A percentile compares a stretch with the other conserved stretches of the same genome.
Conservation (phyloP, 306 rosid genomes). For the Casuarina cunninghamiana region DNA sequence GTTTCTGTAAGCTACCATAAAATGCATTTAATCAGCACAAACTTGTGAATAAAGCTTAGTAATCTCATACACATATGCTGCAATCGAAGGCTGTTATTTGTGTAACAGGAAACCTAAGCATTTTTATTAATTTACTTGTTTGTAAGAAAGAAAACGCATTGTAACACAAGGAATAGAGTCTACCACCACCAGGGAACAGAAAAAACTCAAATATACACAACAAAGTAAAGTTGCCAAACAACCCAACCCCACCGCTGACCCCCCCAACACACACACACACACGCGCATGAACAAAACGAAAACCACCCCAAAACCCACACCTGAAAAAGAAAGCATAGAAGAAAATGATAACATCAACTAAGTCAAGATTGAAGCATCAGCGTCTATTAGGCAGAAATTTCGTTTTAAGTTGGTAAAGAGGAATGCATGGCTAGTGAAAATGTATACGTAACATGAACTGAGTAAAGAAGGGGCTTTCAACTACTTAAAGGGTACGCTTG, state of each 20-base stretch:
- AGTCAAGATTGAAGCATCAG: not conserved
- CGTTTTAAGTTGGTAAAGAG: not conserved
- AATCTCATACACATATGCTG: constrained; percentile 7
- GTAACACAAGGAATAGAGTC: not conserved
- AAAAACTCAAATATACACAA: not conserved
- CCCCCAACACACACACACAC: no score
- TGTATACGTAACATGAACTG: not conserved
- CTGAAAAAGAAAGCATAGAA: not conserved
- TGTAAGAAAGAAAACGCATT: not conserved
- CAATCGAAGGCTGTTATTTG: not conserved
- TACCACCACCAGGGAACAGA: not conserved
- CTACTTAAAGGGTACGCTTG: not conserved
- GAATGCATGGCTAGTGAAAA: constrained; percentile 3
- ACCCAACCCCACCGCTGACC: no score
- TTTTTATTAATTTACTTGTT: not conserved
- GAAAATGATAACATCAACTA: not conserved
- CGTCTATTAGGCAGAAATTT: not conserved
- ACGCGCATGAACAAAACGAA: no score
- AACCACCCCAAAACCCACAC: not conserved
- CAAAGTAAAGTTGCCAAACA: not conserved
- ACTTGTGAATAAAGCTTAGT: constrained; percentile 25
- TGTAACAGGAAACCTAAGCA: not conserved
- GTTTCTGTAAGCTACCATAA: constrained; percentile 67
- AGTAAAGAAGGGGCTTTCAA: not conserved
- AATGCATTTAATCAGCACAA: constrained; percentile 36